Evolutionary conservation across 345 rosid genomes (phyloP), one percentile per base, ranked within the genome.

Genomic region (Aquilaria sinensis): DNA sequence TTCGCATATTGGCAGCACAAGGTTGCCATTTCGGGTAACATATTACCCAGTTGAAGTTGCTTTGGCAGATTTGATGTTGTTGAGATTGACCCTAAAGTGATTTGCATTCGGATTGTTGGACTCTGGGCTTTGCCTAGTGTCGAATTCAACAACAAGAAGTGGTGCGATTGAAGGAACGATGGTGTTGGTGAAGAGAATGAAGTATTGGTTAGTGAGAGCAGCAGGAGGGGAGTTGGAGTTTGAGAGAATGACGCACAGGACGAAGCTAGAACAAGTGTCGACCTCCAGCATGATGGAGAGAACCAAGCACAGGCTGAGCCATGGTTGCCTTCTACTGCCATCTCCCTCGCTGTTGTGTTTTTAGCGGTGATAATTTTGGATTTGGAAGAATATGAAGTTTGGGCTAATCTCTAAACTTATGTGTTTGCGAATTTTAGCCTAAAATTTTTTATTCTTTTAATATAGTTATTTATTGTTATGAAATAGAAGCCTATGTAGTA

Each of bases 221-320:
- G 71, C 81, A 0, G 96, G 90, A 2, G 96, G 96, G 29, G 87
- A 78, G 0, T 94, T 85, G 65, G 81, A 80, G 51, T 89, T 86
- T 60, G 89, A 80, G 74, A 92, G 92, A 66, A 83, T 90, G 72
- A 92, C 86, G 51, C 87, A 81, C 66, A 92, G 90, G 74, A 94
- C 98, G 33, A 88, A 86, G 5, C 95, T 94, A 0, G 98, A 96
- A 30, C 85, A 85, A 6, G 90, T 68, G 31, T 88, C 67, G 56
- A 88, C 68, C 31, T 79, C 70, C 4, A 80, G 83, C 53, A 73
- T 67, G 45, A 75, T 45, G 4, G 83, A 79, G 78, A 79, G 75
- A 67, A 79, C 61, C 54, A 79, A 79, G 47, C 23, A 23, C 23
- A 23, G 23, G 23, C 1, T 23, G 23, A 23, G 23, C 23, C 23